Percentiles rank a stretch among this genome's conserved stretches.
phyloP scores from a whole-genome alignment of 495 filamentous ascomycete species.

The Neurospora cerealis region DNA sequence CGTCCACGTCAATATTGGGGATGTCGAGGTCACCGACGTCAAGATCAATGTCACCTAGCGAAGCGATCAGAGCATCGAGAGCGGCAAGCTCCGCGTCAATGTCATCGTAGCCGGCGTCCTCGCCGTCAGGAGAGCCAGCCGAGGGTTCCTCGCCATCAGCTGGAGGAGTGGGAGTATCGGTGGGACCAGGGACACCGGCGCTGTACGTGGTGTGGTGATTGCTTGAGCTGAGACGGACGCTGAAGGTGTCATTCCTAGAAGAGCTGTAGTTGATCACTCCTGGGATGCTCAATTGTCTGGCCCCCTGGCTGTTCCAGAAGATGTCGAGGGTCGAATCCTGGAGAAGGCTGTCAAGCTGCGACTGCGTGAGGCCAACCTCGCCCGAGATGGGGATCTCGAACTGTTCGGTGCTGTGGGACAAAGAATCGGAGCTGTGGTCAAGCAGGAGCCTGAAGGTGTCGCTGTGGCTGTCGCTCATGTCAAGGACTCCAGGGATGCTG shows the following conservation, averaged over 20 bases:
- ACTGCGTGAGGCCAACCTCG: not conserved
- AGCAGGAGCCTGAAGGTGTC: not conserved
- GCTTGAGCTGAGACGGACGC: not conserved
- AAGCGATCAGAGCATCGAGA: not conserved
- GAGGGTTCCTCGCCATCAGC: not conserved
- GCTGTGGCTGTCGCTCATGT: not conserved
- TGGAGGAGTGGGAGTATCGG: not conserved
- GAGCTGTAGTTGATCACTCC: not conserved
- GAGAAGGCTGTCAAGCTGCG: not conserved
- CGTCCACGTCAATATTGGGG: not conserved
- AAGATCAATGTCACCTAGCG: not conserved
- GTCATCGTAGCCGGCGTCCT: not conserved
- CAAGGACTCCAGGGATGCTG: not conserved
- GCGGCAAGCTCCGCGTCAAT: not conserved
- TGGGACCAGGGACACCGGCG: not conserved
- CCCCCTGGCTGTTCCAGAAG: not conserved
- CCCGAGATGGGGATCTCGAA: not conserved
- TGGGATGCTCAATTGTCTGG: not conserved
- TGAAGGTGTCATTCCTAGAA: not conserved
- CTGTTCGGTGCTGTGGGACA: not conserved
- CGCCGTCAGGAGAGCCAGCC: not conserved
- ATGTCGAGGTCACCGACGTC: not conserved
- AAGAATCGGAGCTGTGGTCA: not conserved
- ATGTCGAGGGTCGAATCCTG: not conserved
- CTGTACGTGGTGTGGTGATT: not conserved